Conservation (phyloP, 2,329 filamentous ascomycete genomes). For the Parastagonospora avenae region DNA sequence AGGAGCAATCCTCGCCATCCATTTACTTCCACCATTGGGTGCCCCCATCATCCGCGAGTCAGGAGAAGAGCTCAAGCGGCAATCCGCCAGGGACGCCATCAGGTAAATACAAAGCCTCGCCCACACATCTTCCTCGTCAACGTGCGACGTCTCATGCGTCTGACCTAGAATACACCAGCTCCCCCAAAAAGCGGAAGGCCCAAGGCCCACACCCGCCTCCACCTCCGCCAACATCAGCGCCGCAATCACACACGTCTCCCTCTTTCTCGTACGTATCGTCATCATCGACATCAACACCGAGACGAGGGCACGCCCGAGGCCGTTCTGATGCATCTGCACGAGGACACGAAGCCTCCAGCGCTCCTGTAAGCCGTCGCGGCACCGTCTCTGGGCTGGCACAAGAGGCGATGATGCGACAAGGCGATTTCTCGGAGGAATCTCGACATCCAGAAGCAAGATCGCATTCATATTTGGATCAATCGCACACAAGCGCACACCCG, state of each 20-base stretch:
- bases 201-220: slow-evolving; percentile 57
- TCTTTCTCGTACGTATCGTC: slow-evolving; percentile 63
- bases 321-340: slow-evolving; percentile 65
- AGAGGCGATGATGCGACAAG: slow-evolving; percentile 32
- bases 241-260: slow-evolving; percentile 54
- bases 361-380: slow-evolving; percentile 40
- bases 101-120: slow-evolving; percentile 60
- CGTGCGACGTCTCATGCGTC: slow-evolving; percentile 58
- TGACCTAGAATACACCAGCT: slow-evolving; percentile 69
- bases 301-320: slow-evolving; percentile 67
- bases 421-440: slow-evolving; percentile 30
- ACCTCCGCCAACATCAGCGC: slow-evolving; percentile 57
- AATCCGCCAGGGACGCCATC: slow-evolving; percentile 75
- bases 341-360: slow-evolving; percentile 36
- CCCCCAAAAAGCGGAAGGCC: slow-evolving; percentile 85
- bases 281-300: slow-evolving; percentile 59
- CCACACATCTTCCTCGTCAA: slow-evolving; percentile 47
- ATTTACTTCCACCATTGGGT: slow-evolving; percentile 96
- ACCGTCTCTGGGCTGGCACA: slow-evolving; percentile 40
- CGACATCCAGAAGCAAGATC: slow-evolving; percentile 29
- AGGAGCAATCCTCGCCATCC: slow-evolving; percentile 70
- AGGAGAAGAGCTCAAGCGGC: slow-evolving; percentile 58
- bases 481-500: slow-evolving; percentile 26
- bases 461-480: slow-evolving; percentile 23
- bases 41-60: slow-evolving; percentile 69